A percentile compares a stretch with the other conserved stretches of the same genome.
phyloP scores from a whole-genome alignment of 305 asterid genomes.

The Fraxinus xanthoxyloides region DNA sequence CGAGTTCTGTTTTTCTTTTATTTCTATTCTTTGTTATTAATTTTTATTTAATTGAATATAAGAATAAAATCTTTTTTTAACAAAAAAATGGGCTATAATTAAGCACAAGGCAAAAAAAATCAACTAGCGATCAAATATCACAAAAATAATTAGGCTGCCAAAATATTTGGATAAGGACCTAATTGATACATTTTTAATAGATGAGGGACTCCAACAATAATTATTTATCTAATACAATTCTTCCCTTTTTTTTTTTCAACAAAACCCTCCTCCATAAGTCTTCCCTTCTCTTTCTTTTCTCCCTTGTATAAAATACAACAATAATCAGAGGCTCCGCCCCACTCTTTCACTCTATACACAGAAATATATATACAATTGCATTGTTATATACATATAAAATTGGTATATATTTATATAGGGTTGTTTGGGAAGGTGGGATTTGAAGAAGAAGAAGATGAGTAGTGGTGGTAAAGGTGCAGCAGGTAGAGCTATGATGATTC shows the following conservation, averaged over 20 bases:
- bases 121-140: neutral
- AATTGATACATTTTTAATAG: neutral
- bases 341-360: neutral
- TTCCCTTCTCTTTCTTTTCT: conserved; percentile 15
- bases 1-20: neutral
- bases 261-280: conserved; percentile 42
- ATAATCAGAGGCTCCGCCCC: neutral
- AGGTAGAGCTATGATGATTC: conserved; percentile 62
- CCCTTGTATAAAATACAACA: conserved; percentile 30
- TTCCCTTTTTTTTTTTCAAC: conserved; percentile 13
- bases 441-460: conserved; percentile 43
- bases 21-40: too few species aligned
- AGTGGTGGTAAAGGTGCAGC: conserved; percentile 59
- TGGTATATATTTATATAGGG: conserved; percentile 18
- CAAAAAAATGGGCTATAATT: neutral
- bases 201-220: neutral
- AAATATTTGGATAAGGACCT: neutral
- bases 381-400: conserved; percentile 10
- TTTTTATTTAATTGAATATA: neutral
- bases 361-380: conserved; percentile 3
- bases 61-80: neutral
- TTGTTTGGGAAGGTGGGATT: conserved; percentile 23
- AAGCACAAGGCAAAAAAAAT: neutral
- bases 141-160: neutral
- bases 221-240: conserved; percentile 13